phyloP scores from a whole-genome alignment of 208 protist genomes.

The Herpetomonas tarakana region DNA sequence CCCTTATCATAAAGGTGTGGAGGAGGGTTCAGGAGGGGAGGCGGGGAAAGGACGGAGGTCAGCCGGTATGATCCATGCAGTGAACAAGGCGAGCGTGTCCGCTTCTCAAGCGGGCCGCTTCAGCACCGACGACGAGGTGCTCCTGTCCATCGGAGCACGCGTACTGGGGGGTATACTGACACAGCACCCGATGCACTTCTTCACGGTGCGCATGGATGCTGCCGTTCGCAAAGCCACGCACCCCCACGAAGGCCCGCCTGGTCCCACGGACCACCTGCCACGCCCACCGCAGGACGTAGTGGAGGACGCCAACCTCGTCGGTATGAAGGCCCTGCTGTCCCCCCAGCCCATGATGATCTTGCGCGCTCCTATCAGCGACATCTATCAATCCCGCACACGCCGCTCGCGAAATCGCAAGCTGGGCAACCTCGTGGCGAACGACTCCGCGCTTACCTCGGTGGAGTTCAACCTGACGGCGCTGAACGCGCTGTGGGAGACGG shows the following conservation, averaged over 20 bases:
- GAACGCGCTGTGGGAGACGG: constrained; percentile 73
- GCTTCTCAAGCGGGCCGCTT: constrained; percentile 24
- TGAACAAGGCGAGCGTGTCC: constrained; percentile 66
- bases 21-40: constrained; percentile 1
- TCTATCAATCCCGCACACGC: constrained; percentile 64
- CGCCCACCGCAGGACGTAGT: constrained; percentile 50
- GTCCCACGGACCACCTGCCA: constrained; percentile 45
- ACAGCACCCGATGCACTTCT: constrained; percentile 63
- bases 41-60: constrained; percentile 3
- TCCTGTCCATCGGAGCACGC: constrained; percentile 46
- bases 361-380: constrained; percentile 61
- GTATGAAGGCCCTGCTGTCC: constrained; percentile 42
- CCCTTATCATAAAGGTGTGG: constrained; percentile 24
- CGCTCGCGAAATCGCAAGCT: constrained; percentile 39
- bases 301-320: constrained; percentile 57
- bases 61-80: constrained; percentile 84
- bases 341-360: constrained; percentile 49
- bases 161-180: constrained; percentile 71
- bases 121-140: constrained; percentile 53
- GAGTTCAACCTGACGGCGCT: constrained; percentile 79
- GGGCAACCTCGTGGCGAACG: constrained; percentile 26
- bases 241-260: constrained; percentile 17
- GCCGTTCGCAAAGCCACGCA: constrained; percentile 33
- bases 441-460: constrained; percentile 66
- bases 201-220: constrained; percentile 46